These are phyloP conservation scores for Fomitopsis schrenkii DNA, from an alignment of 1,284 basidiomycete species.

Conservation along the genomic window DNA sequence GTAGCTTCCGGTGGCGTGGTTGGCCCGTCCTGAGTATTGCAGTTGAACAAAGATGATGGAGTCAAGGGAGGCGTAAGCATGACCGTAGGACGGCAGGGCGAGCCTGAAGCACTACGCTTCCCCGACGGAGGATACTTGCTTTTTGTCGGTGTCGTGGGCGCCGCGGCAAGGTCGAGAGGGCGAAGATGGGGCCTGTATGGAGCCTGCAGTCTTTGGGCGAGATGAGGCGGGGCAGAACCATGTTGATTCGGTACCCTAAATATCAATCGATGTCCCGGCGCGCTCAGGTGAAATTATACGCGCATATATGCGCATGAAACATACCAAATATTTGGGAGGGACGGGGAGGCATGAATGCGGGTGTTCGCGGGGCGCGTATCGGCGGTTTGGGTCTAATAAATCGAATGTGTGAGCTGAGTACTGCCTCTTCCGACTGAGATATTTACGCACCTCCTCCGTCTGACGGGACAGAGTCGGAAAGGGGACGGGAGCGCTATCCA, in stretches of 20 bases:
- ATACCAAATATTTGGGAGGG: constrained; percentile 23
- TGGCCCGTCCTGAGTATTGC: constrained; percentile 19
- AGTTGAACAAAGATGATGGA: constrained; percentile 26
- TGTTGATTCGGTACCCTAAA: constrained; percentile 15
- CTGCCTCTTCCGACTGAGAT: not conserved
- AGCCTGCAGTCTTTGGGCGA: constrained; percentile 14
- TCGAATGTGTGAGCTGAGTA: not conserved
- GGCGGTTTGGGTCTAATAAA: constrained; percentile 10
- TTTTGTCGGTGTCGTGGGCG: constrained; percentile 16
- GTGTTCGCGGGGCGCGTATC: constrained; percentile 15
- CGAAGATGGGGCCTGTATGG: constrained; percentile 25
- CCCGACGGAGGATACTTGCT: constrained; percentile 3
- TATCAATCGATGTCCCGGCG: no score
- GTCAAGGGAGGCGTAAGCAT: constrained; percentile 28
- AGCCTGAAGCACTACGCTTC: constrained; percentile 7
- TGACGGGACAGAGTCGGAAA: constrained; percentile 23
- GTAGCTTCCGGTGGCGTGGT: constrained; percentile 20
- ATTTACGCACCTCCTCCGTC: constrained; percentile 22
- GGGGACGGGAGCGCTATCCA: constrained; percentile 20
- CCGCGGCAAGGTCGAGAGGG: constrained; percentile 26
- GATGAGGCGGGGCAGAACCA: constrained; percentile 6
- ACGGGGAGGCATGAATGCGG: constrained; percentile 24
- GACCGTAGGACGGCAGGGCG: constrained; percentile 11
- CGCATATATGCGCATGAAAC: constrained; percentile 4
- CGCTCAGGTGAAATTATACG: not conserved